Evolutionary conservation across 2,329 filamentous ascomycete genomes (phyloP).

Genomic region (Colletotrichum costaricense): DNA sequence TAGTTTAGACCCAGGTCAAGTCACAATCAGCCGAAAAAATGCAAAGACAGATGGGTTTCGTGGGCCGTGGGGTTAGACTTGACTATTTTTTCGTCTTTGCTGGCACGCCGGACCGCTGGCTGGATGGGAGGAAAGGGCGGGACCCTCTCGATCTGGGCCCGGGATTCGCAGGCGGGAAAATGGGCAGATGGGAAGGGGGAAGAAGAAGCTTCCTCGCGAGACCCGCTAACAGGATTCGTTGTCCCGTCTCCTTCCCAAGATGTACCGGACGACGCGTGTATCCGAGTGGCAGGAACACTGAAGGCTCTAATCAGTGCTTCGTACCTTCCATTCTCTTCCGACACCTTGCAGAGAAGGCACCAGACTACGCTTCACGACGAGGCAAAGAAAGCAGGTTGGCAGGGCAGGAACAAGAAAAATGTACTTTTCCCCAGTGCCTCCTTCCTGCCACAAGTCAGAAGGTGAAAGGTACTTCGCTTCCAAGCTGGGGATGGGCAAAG

Average conservation of each 20-base stretch:
- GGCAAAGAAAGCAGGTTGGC: not conserved
- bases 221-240: not conserved
- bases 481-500: not conserved
- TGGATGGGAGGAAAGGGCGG: slow-evolving; percentile 9
- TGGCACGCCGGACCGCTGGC: not conserved
- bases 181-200: slow-evolving; percentile 9
- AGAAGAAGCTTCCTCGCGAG: slow-evolving; percentile 18
- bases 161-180: slow-evolving; percentile 19
- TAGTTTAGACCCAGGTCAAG: slow-evolving; percentile 13
- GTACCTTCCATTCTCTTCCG: too few relatives aligned
- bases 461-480: not conserved
- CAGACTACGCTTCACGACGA: not conserved
- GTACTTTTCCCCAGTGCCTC: not conserved
- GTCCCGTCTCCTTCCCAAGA: slow-evolving; percentile 10
- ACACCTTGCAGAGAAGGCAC: not conserved
- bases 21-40: slow-evolving; percentile 29
- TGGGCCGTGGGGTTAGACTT: slow-evolving; percentile 30
- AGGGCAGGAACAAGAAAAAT: not conserved
- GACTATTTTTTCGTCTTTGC: slow-evolving; percentile 1
- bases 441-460: not conserved
- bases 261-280: slow-evolving; percentile 30
- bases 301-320: not conserved
- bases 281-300: slow-evolving; percentile 9
- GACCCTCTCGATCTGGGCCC: slow-evolving; percentile 19
- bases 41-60: slow-evolving; percentile 15